Conservation (phyloP, 345 rosid genomes). For the Populus davidiana region DNA sequence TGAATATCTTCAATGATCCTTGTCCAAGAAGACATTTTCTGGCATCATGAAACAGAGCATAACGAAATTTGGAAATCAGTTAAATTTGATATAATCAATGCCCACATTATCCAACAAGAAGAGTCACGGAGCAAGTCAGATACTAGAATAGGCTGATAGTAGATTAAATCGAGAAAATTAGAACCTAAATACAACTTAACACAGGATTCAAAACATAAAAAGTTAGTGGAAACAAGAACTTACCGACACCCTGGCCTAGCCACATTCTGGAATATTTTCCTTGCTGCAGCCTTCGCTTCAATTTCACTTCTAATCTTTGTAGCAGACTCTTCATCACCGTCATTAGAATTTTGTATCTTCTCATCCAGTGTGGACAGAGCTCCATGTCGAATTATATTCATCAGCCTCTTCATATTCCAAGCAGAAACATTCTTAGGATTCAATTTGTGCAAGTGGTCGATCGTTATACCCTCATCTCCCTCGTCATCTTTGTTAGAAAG, state of each 20-base stretch:
- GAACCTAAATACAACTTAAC: neutral
- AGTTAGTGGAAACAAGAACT: neutral
- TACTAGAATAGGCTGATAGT: neutral
- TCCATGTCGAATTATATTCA: constrained; percentile 30
- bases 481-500: constrained; percentile 15
- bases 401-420: constrained; percentile 40
- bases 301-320: constrained; percentile 29
- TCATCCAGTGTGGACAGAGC: constrained; percentile 30
- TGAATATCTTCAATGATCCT: neutral
- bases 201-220: neutral
- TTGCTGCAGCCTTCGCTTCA: constrained; percentile 35
- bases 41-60: neutral
- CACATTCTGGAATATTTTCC: constrained; percentile 32
- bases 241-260: constrained; percentile 33
- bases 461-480: constrained; percentile 24
- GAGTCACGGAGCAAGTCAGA: neutral
- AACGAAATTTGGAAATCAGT: neutral
- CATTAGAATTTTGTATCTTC: constrained; percentile 13
- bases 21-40: neutral
- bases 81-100: neutral
- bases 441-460: constrained; percentile 32
- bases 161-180: neutral
- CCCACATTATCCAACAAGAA: neutral
- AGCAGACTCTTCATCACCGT: constrained; percentile 30
- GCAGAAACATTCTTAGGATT: constrained; percentile 33